phyloP scores from a whole-genome alignment of 2,329 filamentous ascomycete genomes.

The Apiospora koreana region DNA sequence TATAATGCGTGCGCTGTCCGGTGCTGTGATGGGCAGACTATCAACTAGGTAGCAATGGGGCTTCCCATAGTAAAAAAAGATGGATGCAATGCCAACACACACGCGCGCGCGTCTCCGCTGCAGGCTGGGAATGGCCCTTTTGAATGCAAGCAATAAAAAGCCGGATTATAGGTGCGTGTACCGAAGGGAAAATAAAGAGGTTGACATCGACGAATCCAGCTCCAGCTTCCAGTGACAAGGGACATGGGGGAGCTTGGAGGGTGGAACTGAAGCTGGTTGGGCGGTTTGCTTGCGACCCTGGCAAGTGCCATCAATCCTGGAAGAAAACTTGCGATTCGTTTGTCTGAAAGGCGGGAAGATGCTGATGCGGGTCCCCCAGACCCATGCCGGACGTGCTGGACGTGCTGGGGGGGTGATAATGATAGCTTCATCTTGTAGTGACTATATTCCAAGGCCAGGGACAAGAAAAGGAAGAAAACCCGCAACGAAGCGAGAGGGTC shows the following conservation, averaged over 20 bases:
- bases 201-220: conserved; percentile 14
- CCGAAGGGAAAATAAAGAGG: conserved; percentile 14
- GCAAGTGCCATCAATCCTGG: neutral
- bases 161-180: conserved; percentile 4
- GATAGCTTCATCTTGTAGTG: conserved; percentile 2
- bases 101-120: conserved; percentile 25
- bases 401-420: neutral
- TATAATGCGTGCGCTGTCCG: conserved; percentile 11
- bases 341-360: neutral
- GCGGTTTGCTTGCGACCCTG: neutral
- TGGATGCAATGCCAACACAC: conserved; percentile 50
- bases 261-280: neutral
- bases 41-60: too few relatives aligned
- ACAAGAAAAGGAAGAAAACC: neutral
- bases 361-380: neutral
- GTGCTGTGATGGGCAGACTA: conserved; percentile 7
- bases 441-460: conserved; percentile 1
- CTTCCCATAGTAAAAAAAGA: conserved; percentile 22
- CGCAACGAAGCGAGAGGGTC: conserved; percentile 1
- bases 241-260: conserved; percentile 4
- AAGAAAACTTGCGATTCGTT: neutral
- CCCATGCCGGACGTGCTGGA: neutral
- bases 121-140: conserved; percentile 12
- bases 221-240: neutral
- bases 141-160: neutral